Evolutionary conservation across 2,329 filamentous ascomycete species (phyloP), one percentile per base, ranked within the genome.

Genomic region (Byssothecium circinans): DNA sequence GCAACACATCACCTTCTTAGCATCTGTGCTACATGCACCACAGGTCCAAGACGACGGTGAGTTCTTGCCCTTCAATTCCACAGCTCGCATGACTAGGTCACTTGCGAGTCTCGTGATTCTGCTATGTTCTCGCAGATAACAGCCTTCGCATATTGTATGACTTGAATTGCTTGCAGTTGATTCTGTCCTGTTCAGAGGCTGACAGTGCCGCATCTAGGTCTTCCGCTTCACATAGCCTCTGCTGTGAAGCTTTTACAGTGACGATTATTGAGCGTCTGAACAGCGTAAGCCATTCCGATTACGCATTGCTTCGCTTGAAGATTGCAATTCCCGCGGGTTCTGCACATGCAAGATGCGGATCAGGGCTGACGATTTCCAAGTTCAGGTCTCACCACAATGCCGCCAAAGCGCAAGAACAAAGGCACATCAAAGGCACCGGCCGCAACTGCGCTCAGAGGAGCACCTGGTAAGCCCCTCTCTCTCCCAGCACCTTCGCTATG

Each of bases 361-460:
- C 7, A 5, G 29, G 12, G 29, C 29, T 32, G 29, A 39, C 20
- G 14, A 15, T 38, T 22, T 20, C 38, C 47, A 23, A 30, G 45
- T 23, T 30, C 48, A 45, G 42, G 46, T 46, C 29, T 14, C 45
- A 37, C 41, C 52, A 62, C 58, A 52, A 70, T 69, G 66, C 61
- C 65, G 41, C 62, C 66, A 35, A 69, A 65, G 54, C 64, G 65
- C 47, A 70, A 63, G 54, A 53, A 46, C 36, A 65, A 60, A 51
- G 54, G 53, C 27, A 46, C 49, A 39, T n/a, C 36, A 45, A 64
- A 64, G 49, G 41, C 53, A 43, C 30, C 38, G 15, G 41, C 53
- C 36, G 37, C 47, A 29, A 46, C 53, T 18, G 39, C 63, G 39
- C 41, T 43, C 33, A 60, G 57, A 42, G 23, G 40, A 27, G 41